Percentiles rank a stretch among this genome's conserved stretches.
Conservation (phyloP, 495 filamentous ascomycete species). For the Cladorrhinum samala region DNA sequence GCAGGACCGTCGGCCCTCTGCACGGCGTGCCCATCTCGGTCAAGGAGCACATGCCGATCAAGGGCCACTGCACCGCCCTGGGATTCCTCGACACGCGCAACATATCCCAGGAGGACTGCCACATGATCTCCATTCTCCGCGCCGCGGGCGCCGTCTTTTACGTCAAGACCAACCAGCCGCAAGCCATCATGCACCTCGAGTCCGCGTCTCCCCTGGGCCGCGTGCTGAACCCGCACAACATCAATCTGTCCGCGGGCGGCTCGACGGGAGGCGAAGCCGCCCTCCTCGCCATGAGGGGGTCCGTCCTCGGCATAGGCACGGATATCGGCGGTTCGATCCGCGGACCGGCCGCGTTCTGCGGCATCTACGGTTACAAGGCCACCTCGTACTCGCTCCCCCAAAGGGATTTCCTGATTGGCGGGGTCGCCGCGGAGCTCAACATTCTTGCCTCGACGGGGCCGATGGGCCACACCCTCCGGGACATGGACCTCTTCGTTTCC, state of each 20-base stretch:
- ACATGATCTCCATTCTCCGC: slow-evolving; percentile 35
- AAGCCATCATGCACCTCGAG: slow-evolving; percentile 43
- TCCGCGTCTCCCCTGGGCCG: slow-evolving; percentile 39
- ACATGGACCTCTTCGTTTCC: slow-evolving; percentile 32
- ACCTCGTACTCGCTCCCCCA: slow-evolving; percentile 44
- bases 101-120: slow-evolving; percentile 13
- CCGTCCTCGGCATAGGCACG: slow-evolving; percentile 49
- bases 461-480: slow-evolving; percentile 20
- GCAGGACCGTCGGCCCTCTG: slow-evolving; percentile 52
- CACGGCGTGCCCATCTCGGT: slow-evolving; percentile 63
- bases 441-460: slow-evolving; percentile 25
- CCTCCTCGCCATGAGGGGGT: slow-evolving; percentile 39
- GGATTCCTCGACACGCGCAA: slow-evolving; percentile 47
- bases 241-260: slow-evolving; percentile 56
- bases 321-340: slow-evolving; percentile 68
- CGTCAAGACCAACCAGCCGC: slow-evolving; percentile 51
- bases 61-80: slow-evolving; percentile 51
- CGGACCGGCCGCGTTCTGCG: slow-evolving; percentile 53
- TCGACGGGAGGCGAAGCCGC: slow-evolving; percentile 58
- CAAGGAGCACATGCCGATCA: slow-evolving; percentile 61
- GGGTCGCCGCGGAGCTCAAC: slow-evolving; percentile 24
- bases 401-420: slow-evolving; percentile 45
- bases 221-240: slow-evolving; percentile 59
- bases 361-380: slow-evolving; percentile 57
- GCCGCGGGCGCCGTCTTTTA: slow-evolving; percentile 47